Conservation (phyloP, 148 eudicot genomes). For the Rhododendron ovatum region DNA sequence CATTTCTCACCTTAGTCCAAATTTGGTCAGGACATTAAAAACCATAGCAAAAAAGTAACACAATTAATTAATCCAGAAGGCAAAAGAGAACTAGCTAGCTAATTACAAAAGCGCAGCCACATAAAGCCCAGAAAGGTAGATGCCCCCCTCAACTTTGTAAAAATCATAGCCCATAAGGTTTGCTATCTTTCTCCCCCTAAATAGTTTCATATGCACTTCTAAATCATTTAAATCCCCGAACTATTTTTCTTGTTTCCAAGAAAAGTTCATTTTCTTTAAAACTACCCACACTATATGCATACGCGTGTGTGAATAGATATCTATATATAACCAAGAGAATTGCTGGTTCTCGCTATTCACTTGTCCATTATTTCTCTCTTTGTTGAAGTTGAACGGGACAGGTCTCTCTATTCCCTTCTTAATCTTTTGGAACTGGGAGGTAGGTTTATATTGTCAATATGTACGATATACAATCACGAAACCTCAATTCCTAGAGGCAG, state of each 20-base stretch:
- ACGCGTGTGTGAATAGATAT: not conserved
- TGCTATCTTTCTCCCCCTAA: not conserved
- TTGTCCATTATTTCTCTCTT: not conserved
- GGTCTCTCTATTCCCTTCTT: not conserved
- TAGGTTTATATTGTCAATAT: not conserved
- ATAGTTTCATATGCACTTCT: not conserved
- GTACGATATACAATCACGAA: not conserved
- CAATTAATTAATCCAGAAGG: not conserved
- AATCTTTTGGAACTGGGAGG: not conserved
- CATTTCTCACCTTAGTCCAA: not conserved
- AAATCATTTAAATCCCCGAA: not conserved
- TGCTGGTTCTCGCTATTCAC: not conserved
- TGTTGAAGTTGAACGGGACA: not conserved
- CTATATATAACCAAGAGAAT: not conserved
- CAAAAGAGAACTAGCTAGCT: not conserved
- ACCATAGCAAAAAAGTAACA: not conserved
- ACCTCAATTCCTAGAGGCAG: not conserved
- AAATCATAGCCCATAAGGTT: not conserved
- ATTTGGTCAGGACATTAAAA: not conserved
- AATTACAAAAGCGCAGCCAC: not conserved
- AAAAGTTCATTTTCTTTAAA: not conserved
- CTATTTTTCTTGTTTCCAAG: not conserved
- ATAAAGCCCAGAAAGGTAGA: not conserved
- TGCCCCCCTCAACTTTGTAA: not conserved
- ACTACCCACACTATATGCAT: not conserved